Base-by-base conservation (phyloP, 2,329 filamentous ascomycete species). In the Didymella keratinophila region DNA sequence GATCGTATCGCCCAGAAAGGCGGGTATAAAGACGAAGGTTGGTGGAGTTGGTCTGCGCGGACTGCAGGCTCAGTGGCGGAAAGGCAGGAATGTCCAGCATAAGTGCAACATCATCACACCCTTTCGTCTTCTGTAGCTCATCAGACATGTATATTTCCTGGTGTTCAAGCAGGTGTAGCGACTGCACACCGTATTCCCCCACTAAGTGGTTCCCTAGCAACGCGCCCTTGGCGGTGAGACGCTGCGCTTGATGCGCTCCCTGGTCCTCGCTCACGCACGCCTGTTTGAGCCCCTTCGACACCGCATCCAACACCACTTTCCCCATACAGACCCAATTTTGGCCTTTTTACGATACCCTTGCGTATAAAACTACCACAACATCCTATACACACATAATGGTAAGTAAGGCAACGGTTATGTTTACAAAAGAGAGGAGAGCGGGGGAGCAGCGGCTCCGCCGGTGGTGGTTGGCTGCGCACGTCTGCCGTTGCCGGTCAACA, bases 171-270 rank as follows among this genome's bases (percentile, higher is more conserved):
- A 58, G 25, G 50, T 53, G 55, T 50, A 53, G 50, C 50, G 49
- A 52, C 27, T 23, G 25, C 46, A 56, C 47, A 53, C 49, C 23
- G 48, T 41, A 52, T 16, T 36, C 43, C 54, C 43, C 55, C 46
- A 45, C 56, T 46, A 54, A 16, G 16, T 47, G 41, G 56, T 58
- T 56, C 52, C 57, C 57, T 60, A 55, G 52, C 55, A 58, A 54
- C 57, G 46, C 39, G n/a, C 14, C 34, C 62, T 69, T 63, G 60
- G 66, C 68, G 58, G 55, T 41, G 58, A 66, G 60, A 55, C 58
- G 58, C 52, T 52, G 64, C 70, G 69, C 70, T 68, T 63, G 67
- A 67, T 61, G 62, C 68, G 68, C 64, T 51, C 25, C 48, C 58
- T 63, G 70, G 60, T 56, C 62, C 52, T 56, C 52, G 52, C 52